phyloP scores from a whole-genome alignment of 2,329 filamentous ascomycete species.

The Dactylellina haptotyla region DNA sequence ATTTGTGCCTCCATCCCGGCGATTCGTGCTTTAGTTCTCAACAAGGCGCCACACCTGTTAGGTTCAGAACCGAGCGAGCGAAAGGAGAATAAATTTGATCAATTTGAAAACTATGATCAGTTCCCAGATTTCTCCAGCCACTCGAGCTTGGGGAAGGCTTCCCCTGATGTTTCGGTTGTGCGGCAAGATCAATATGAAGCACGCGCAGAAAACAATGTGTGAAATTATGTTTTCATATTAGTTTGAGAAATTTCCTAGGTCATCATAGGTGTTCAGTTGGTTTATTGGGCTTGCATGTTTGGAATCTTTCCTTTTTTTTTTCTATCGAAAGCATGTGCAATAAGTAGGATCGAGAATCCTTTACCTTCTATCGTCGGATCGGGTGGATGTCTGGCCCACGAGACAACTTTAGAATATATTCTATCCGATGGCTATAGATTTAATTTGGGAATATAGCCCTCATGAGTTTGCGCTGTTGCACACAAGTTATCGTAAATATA shows the following conservation, averaged over 20 bases:
- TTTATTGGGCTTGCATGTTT: no score
- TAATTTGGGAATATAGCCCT: no score
- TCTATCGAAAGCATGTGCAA: no score
- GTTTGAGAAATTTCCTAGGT: not conserved
- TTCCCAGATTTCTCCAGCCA: conserved; percentile 30
- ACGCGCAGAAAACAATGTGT: conserved; percentile 10
- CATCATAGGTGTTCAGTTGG: no score
- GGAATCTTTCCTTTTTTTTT: no score
- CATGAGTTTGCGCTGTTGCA: no score
- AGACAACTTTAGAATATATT: not conserved
- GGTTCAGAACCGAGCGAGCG: conserved; percentile 14
- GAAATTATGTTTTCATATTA: not conserved
- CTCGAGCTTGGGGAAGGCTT: conserved; percentile 15
- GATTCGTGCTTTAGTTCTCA: conserved; percentile 33
- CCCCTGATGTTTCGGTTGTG: conserved; percentile 18
- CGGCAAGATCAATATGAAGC: conserved; percentile 6
- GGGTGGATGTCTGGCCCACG: not conserved
- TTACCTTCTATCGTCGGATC: not conserved
- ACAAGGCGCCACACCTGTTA: conserved; percentile 15
- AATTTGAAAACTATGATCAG: conserved; percentile 30
- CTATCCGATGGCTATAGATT: no score
- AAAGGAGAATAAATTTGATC: conserved; percentile 12
- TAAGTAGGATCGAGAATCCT: no score
- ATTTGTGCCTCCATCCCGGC: conserved; percentile 34
- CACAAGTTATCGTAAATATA: no score